Conservation (phyloP, 202 grass and related monocot species). For the Bolboschoenoplectus hybrid region DNA sequence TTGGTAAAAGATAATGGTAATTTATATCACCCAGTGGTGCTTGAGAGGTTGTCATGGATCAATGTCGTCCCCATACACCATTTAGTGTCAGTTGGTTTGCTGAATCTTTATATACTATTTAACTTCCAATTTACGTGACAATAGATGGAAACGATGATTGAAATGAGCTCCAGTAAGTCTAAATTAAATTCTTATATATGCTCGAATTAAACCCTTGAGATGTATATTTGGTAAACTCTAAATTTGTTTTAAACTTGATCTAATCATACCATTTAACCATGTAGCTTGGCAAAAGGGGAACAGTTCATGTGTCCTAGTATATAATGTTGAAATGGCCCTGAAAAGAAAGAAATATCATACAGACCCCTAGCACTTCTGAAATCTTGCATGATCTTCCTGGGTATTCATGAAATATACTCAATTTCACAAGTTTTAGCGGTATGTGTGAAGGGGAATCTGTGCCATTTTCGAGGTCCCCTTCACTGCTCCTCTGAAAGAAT, state of each 20-base stretch:
- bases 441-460: not conserved
- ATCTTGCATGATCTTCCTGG: not conserved
- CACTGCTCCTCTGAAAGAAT: not conserved
- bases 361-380: not conserved
- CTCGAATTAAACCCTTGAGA: not conserved
- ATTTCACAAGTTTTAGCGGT: not conserved
- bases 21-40: not conserved
- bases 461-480: not conserved
- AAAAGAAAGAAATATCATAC: not conserved
- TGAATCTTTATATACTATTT: too few relatives aligned
- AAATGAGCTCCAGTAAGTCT: not conserved
- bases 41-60: too few relatives aligned
- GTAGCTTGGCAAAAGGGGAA: not conserved
- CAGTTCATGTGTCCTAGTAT: conserved; percentile 10
- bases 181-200: not conserved
- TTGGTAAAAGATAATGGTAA: not conserved
- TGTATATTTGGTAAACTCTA: not conserved
- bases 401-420: not conserved
- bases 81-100: too few relatives aligned
- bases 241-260: not conserved
- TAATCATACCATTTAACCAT: not conserved
- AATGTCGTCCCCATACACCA: too few relatives aligned
- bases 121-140: not conserved
- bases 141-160: not conserved
- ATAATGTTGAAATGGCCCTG: not conserved